These are phyloP conservation scores for Euphrasia arctica DNA, from an alignment of 305 asterid genomes.

Conservation along the genomic window DNA sequence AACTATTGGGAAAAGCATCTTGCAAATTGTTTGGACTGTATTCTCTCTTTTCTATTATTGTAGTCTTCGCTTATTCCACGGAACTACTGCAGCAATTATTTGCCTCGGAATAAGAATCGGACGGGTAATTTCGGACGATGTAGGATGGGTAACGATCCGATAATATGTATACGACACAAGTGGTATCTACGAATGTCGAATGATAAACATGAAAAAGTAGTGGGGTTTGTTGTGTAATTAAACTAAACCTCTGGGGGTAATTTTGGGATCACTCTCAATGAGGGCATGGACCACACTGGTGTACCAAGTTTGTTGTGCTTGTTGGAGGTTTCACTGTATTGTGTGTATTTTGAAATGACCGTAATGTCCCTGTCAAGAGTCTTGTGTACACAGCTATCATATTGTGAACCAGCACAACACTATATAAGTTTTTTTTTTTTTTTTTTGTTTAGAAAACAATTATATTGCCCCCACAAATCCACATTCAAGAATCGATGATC, in stretches of 20 bases:
- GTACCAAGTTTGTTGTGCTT: neutral
- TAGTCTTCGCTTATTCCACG: neutral
- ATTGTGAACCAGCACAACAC: neutral
- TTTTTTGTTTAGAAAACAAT: no score
- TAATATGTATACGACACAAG: no score
- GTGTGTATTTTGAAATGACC: neutral
- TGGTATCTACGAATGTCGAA: no score
- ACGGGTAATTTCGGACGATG: no score
- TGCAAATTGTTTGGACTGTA: neutral
- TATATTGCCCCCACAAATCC: constrained; percentile 40
- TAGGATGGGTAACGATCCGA: no score
- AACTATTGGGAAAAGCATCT: constrained; percentile 17
- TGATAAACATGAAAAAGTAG: neutral
- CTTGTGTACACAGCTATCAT: neutral
- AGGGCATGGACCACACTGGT: constrained; percentile 7
- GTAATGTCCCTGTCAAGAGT: neutral
- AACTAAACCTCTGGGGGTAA: neutral
- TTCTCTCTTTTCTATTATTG: neutral
- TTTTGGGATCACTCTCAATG: neutral
- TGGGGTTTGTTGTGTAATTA: neutral
- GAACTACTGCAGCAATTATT: constrained; percentile 16
- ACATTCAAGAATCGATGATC: constrained; percentile 25
- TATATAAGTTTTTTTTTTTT: neutral
- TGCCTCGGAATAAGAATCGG: constrained; percentile 24
- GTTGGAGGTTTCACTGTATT: neutral